Conservation (phyloP, 2,329 filamentous ascomycete genomes). For the Fusarium aywerte region DNA sequence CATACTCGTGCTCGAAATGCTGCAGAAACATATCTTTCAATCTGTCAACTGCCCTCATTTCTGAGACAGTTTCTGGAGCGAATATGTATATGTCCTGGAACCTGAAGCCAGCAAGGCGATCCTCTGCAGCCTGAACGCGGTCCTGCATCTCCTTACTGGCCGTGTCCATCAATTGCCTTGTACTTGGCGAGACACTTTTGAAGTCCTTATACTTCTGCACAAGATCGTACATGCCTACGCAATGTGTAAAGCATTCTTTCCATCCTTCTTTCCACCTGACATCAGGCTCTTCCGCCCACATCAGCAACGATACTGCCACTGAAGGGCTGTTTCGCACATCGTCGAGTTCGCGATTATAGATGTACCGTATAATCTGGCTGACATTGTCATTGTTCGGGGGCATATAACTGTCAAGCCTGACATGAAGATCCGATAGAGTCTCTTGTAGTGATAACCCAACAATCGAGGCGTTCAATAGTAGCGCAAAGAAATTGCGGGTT, state of each 20-base stretch:
- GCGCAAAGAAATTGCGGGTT: constrained; percentile 74
- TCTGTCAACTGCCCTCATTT: constrained; percentile 66
- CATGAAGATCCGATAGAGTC: constrained; percentile 70
- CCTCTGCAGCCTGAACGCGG: constrained; percentile 70
- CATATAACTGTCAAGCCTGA: constrained; percentile 69
- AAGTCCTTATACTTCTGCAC: constrained; percentile 67
- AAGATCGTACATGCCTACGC: constrained; percentile 69
- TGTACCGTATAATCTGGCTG: constrained; percentile 69
- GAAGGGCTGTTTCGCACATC: constrained; percentile 71
- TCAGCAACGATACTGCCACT: constrained; percentile 69
- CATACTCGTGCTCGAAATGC: constrained; percentile 67
- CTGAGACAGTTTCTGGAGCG: constrained; percentile 58
- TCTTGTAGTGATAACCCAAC: constrained; percentile 73
- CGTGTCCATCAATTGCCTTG: constrained; percentile 70
- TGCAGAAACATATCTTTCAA: constrained; percentile 69
- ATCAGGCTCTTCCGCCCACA: constrained; percentile 71
- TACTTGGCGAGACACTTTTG: constrained; percentile 67
- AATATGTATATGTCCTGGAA: constrained; percentile 70
- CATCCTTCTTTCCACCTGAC: constrained; percentile 75
- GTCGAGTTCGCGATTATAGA: constrained; percentile 68
- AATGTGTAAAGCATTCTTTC: constrained; percentile 74
- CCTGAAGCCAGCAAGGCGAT: constrained; percentile 68
- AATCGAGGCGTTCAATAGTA: constrained; percentile 71
- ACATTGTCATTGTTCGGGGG: constrained; percentile 66
- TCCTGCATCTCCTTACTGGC: constrained; percentile 71